A percentile compares a stretch with the other conserved stretches of the same genome.
Conservation (phyloP, 164 flowering plant species). For the Tinospora cordifolia region DNA sequence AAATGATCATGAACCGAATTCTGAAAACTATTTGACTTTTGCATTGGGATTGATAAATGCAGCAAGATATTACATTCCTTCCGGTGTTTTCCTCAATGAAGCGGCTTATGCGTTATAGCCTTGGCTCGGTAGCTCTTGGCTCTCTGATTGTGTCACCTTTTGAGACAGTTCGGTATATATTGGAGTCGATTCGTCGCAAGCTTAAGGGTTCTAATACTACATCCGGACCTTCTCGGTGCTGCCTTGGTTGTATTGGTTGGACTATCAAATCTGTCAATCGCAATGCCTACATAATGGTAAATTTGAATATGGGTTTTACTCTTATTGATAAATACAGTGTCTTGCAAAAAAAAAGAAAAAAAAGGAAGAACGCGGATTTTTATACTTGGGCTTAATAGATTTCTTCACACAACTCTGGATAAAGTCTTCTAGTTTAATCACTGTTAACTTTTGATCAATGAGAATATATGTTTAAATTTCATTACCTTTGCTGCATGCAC, state of each 20-base stretch:
- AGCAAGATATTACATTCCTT: slow-evolving; percentile 76
- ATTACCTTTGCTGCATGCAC: too few species aligned
- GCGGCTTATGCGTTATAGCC: slow-evolving; percentile 71
- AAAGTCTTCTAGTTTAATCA: neutral
- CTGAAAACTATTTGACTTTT: neutral
- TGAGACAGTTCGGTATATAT: slow-evolving; percentile 66
- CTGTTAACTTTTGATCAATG: too few species aligned
- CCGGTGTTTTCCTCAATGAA: slow-evolving; percentile 92
- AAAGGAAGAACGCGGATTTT: too few species aligned
- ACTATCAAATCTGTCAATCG: slow-evolving; percentile 42
- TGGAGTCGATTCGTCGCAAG: slow-evolving; percentile 78
- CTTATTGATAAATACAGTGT: too few species aligned
- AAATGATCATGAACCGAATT: neutral
- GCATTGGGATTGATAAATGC: slow-evolving; percentile 21
- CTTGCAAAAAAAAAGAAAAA: too few species aligned
- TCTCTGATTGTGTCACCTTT: slow-evolving; percentile 71
- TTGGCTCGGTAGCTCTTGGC: slow-evolving; percentile 93
- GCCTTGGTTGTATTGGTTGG: slow-evolving; percentile 61
- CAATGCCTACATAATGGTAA: slow-evolving; percentile 96
- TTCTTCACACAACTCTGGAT: neutral
- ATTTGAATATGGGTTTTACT: neutral
- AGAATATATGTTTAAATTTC: too few species aligned
- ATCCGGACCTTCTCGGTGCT: slow-evolving; percentile 43
- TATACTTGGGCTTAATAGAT: neutral
- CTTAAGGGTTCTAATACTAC: slow-evolving; percentile 42